Percentiles rank a stretch among this genome's conserved stretches.
These are phyloP conservation scores for Coemansia sp. DNA, from an alignment of 192 early-diverging fungal species.

Conservation along the genomic window DNA sequence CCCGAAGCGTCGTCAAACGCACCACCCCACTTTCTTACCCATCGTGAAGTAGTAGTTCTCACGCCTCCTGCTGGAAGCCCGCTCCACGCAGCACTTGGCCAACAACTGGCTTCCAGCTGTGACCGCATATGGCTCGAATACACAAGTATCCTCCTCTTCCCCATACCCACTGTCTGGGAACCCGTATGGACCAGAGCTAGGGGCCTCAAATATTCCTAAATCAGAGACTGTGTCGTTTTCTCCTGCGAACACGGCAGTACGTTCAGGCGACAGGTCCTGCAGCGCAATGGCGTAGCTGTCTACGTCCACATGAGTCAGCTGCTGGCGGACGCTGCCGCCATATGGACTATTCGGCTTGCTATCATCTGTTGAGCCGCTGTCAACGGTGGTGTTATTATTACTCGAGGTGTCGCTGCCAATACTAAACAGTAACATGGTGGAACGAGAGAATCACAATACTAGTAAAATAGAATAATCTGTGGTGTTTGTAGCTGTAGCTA, in stretches of 20 bases:
- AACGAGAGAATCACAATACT: background rate
- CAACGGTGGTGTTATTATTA: conserved; percentile 9
- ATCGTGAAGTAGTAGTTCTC: conserved; percentile 54
- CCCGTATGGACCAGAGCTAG: background rate
- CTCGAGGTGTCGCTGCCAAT: conserved; percentile 9
- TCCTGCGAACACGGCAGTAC: conserved; percentile 1
- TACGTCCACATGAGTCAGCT: background rate
- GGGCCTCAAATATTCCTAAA: background rate
- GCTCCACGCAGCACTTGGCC: conserved; percentile 51
- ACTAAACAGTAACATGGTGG: conserved; percentile 18
- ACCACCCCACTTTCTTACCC: conserved; percentile 58
- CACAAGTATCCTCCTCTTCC: conserved; percentile 10
- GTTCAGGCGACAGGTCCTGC: conserved; percentile 16
- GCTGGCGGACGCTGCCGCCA: conserved; percentile 34
- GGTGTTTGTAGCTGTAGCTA: no score
- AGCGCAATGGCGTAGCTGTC: conserved; percentile 2
- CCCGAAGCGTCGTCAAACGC: conserved; percentile 52
- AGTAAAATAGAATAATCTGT: background rate
- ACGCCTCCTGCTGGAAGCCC: conserved; percentile 33
- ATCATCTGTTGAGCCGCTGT: conserved; percentile 25
- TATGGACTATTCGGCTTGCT: conserved; percentile 50
- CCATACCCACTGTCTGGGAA: conserved; percentile 9
- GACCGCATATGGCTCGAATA: conserved; percentile 1
- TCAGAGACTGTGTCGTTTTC: conserved; percentile 7
- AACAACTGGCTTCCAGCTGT: conserved; percentile 8